These are phyloP conservation scores for Stereum hirsutum DNA, from an alignment of 1,284 basidiomycete genomes.

Conservation along the genomic window DNA sequence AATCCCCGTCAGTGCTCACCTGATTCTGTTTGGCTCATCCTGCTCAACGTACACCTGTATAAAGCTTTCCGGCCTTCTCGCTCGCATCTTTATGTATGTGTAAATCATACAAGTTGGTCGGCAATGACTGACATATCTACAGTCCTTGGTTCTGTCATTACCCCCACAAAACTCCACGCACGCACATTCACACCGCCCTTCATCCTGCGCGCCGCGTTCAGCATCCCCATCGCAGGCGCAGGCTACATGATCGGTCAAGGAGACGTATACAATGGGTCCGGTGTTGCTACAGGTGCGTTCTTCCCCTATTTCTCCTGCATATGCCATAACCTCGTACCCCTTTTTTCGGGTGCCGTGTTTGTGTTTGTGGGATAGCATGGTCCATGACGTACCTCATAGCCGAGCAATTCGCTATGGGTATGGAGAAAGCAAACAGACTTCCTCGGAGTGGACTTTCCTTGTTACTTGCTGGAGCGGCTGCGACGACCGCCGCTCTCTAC, in stretches of 20 bases:
- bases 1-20: slow-evolving; percentile 11
- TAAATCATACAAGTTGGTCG: not conserved
- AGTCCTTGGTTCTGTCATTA: slow-evolving; percentile 28
- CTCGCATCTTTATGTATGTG: slow-evolving; percentile 12
- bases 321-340: no score
- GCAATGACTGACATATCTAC: not conserved
- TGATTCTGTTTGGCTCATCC: not conserved
- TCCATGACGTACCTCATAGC: slow-evolving; percentile 36
- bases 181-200: slow-evolving; percentile 28
- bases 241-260: slow-evolving; percentile 32
- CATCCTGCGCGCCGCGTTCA: slow-evolving; percentile 32
- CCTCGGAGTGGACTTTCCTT: slow-evolving; percentile 26
- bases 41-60: slow-evolving; percentile 6
- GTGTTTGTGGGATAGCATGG: slow-evolving; percentile 34
- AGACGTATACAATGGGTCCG: slow-evolving; percentile 33
- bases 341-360: no score
- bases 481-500: slow-evolving; percentile 27
- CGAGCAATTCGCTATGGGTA: slow-evolving; percentile 18
- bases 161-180: slow-evolving; percentile 21
- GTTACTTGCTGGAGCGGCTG: slow-evolving; percentile 23
- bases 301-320: not conserved
- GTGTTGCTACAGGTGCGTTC: slow-evolving; percentile 32
- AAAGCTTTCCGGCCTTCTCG: slow-evolving; percentile 12
- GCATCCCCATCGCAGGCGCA: slow-evolving; percentile 33
- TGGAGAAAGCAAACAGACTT: slow-evolving; percentile 21